Base-by-base conservation (phyloP, 495 filamentous ascomycete species). In the Friedmanniomyces simplex region DNA sequence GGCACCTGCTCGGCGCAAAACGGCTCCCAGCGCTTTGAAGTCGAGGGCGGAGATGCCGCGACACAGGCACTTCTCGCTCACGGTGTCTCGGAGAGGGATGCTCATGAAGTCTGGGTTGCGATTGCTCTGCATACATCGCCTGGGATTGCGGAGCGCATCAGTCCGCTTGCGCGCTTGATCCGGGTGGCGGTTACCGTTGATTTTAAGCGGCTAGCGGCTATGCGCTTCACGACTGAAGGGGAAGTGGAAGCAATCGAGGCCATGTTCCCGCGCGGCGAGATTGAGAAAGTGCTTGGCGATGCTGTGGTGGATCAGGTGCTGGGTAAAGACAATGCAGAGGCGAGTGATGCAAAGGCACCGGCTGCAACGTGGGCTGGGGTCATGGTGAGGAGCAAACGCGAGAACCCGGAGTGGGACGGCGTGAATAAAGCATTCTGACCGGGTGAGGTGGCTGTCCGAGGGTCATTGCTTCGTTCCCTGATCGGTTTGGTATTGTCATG, bases 231-330 rank as follows among this genome's bases (percentile, higher is more conserved):
- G n/a, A 25, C 11, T 30, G 39, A 36, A 5, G 18, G 1, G 55
- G 37, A 46, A 32, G 49, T 59, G n/a, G 64, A 54, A 11, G 60
- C 47, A 1, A 43, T 71, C 3, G 70, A 73, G 59, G 61, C 53
- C 54, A 46, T 54, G 22, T 66, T 71, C 49, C 69, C 70, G 18
- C 61, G 74, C 13, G 42, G 71, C 30, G 69, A 69, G 34, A 69
- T 72, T 14, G 76, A 77, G 57, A 76, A 76, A 67, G 68, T 72
- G 3, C 59, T 79, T 28, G 71, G 73, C 0, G 71, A 77, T 69
- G 67, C 68, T n/a, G 71, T 79, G 0, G 73, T 72, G 14, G 41
- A 68, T 26, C 74, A 77, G 58, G 74, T 69, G 20, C 2, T 73
- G 52, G 49, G 51, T 50, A 66, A 61, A n/a, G 58, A 61, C 45